Percentiles rank a stretch among this genome's conserved stretches.
Conservation (phyloP, 768 basidiomycete genomes). For the Sarcodon sp. region DNA sequence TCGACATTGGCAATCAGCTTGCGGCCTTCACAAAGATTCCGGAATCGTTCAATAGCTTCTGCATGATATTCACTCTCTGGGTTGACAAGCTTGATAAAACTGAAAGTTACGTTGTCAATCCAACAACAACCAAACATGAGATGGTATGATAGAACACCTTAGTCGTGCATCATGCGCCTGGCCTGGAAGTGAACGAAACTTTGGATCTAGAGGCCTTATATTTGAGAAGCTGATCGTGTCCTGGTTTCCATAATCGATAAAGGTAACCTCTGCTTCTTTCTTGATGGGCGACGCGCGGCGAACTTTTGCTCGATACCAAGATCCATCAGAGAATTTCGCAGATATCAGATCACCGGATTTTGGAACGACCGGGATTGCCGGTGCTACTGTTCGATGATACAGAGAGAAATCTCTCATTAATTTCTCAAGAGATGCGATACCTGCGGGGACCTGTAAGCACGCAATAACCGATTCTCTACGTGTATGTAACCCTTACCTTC, state of each 20-base stretch:
- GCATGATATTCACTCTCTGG: slow-evolving; percentile 76
- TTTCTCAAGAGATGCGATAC: slow-evolving; percentile 84
- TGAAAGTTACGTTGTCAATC: slow-evolving; percentile 15
- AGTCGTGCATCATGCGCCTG: slow-evolving; percentile 93
- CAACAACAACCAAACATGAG: neutral
- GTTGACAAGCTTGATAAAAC: slow-evolving; percentile 78
- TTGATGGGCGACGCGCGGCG: slow-evolving; percentile 77
- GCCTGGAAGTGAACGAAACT: slow-evolving; percentile 82
- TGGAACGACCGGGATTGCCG: slow-evolving; percentile 51
- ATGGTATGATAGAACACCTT: slow-evolving; percentile 32
- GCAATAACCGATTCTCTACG: neutral
- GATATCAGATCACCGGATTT: slow-evolving; percentile 84
- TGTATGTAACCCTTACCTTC: slow-evolving; percentile 37
- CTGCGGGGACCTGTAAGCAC: slow-evolving; percentile 22
- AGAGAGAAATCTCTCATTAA: slow-evolving; percentile 90
- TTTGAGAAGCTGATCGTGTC: slow-evolving; percentile 74
- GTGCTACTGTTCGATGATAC: slow-evolving; percentile 59
- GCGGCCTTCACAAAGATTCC: slow-evolving; percentile 76
- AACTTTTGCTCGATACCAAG: slow-evolving; percentile 95
- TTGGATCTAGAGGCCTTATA: slow-evolving; percentile 79
- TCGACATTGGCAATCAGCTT: slow-evolving; percentile 96
- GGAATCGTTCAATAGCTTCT: slow-evolving; percentile 84
- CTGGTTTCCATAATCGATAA: slow-evolving; percentile 95
- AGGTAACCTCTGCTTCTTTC: slow-evolving; percentile 89
- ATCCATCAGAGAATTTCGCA: slow-evolving; percentile 87